Conservation (phyloP, 2,329 filamentous ascomycete species). For the Hymenoscyphus linearis region DNA sequence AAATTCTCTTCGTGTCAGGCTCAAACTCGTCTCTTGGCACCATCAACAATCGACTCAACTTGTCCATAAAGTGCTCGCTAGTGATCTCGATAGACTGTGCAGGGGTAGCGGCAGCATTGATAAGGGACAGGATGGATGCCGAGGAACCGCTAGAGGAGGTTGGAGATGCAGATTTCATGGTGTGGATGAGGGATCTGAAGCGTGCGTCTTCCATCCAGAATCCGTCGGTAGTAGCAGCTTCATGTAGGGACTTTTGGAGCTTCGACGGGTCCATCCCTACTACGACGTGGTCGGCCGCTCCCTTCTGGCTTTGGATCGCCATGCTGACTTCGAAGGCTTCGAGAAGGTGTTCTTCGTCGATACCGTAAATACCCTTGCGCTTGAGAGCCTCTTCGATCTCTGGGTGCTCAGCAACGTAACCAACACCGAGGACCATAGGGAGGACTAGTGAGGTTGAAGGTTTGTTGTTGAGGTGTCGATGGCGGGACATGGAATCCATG, state of each 20-base stretch:
- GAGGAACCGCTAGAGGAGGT: neutral
- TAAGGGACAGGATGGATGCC: neutral
- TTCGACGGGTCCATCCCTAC: neutral
- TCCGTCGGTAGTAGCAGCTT: neutral
- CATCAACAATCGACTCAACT: no score
- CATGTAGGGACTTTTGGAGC: neutral
- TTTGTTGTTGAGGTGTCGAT: constrained; percentile 16
- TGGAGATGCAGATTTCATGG: neutral
- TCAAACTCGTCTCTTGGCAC: constrained; percentile 37
- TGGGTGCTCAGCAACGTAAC: constrained; percentile 31
- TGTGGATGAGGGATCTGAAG: neutral
- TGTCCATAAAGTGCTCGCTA: constrained; percentile 9
- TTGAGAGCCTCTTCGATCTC: constrained; percentile 9
- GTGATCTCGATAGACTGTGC: constrained; percentile 2
- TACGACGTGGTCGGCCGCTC: neutral
- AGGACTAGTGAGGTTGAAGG: constrained; percentile 22
- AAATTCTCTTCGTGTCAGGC: constrained; percentile 38
- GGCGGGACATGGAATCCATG: constrained; percentile 33
- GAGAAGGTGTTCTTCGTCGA: constrained; percentile 14
- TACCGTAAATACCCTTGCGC: constrained; percentile 13
- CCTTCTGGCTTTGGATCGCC: neutral
- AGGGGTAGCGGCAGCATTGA: neutral
- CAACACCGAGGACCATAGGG: constrained; percentile 34
- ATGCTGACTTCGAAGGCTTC: constrained; percentile 27
- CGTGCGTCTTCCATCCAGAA: neutral